Evolutionary conservation across 2,329 filamentous ascomycete species (phyloP), one percentile per base, ranked within the genome.

Genomic region (Lasiodiplodia theobromae): DNA sequence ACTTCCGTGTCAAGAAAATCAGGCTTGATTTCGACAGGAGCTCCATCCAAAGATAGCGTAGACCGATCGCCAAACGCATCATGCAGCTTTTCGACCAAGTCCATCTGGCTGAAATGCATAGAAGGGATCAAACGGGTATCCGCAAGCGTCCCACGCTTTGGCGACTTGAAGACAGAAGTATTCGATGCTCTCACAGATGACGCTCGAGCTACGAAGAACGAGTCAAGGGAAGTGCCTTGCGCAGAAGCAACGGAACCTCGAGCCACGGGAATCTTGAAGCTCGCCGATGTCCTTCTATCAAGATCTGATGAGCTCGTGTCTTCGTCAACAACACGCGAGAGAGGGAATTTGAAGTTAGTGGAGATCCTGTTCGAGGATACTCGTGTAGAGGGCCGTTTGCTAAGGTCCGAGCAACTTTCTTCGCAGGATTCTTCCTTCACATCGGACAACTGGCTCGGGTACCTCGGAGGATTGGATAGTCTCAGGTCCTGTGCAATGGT

Each of bases 351-450:
- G 66, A 76, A 75, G 56, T 68, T 75, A 4, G 73, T 57, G 49
- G 40, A 65, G 72, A 53, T 72, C 71, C 71, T 75, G 51, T 80
- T 78, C 31, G 40, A 62, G 28, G 44, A 80, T 71, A 69, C 81
- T 82, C 70, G 82, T 81, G 69, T 67, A 34, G 66, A 68, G 25
- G 66, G 34, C 12, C 66, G 34, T 38, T 67, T 67, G 65, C 65
- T 67, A 6, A 68, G 58, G 16, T 68, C 67, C 28, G 52, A 60
- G 18, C 40, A 57, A n/a, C 58, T 65, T 25, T 83, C 82, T 64
- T 84, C 82, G 56, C 82, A 77, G 21, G 82, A 83, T 69, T 84
- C 83, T 71, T 85, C 83, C 67, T 84, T 84, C 38, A 85, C 72
- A 56, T 82, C 81, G 14, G 82, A 80, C 18, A 84, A 77, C 73